Evolutionary conservation across 192 early-diverging fungal species (phyloP).

Genomic region (Paraglomus occultum): DNA sequence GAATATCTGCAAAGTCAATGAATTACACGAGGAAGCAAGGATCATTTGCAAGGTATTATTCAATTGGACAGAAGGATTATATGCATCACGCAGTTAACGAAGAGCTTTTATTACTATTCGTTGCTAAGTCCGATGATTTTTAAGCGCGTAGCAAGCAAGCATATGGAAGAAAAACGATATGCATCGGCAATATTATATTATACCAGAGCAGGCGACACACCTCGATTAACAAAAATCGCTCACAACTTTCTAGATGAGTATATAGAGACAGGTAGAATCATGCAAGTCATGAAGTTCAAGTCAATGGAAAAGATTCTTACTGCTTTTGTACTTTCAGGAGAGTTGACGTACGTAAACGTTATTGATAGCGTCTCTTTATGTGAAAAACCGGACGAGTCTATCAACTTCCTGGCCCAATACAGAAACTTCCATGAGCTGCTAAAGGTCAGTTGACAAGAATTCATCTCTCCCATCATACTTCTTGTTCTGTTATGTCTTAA

Average conservation of each 20-base stretch:
- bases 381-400: background rate
- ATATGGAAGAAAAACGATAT: background rate
- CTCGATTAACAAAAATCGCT: background rate
- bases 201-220: slow-evolving; percentile 10
- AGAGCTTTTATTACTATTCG: too few species aligned
- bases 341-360: background rate
- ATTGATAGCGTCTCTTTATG: slow-evolving; percentile 19
- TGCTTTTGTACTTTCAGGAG: background rate
- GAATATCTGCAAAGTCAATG: slow-evolving; percentile 21
- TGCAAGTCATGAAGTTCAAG: too few species aligned
- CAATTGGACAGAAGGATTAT: too few species aligned
- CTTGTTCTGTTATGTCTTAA: background rate
- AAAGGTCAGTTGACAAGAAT: background rate
- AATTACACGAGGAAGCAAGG: slow-evolving; percentile 2
- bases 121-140: too few species aligned
- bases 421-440: slow-evolving; percentile 13
- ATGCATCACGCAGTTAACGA: too few species aligned
- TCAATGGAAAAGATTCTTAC: too few species aligned
- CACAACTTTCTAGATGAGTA: slow-evolving; percentile 14
- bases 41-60: background rate
- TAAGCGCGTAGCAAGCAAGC: background rate
- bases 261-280: slow-evolving; percentile 9
- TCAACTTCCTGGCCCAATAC: slow-evolving; percentile 25
- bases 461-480: background rate
- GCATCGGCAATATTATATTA: slow-evolving; percentile 18